Percentiles rank a stretch among this genome's conserved stretches.
Conservation (phyloP, 164 flowering plant genomes). For the Santalum album region DNA sequence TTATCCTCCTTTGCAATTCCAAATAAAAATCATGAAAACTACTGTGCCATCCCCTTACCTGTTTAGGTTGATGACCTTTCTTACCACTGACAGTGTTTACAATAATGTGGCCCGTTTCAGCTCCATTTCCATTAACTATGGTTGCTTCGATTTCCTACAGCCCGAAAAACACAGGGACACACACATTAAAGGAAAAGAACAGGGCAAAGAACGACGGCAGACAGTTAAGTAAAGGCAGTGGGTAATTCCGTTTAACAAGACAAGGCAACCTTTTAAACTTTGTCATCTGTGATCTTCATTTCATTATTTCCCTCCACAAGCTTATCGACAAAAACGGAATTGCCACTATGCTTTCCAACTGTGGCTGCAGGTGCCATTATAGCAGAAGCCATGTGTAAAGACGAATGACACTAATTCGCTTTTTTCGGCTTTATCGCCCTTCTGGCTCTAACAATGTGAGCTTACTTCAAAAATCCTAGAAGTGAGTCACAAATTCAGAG, state of each 20-base stretch:
- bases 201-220: not conserved
- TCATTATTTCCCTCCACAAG: conserved; percentile 60
- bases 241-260: not conserved
- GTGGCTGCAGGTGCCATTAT: conserved; percentile 25
- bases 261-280: conserved; percentile 30
- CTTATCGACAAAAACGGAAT: conserved; percentile 42
- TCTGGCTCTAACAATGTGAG: too few relatives aligned
- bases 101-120: conserved; percentile 70
- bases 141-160: conserved; percentile 63
- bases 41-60: too few relatives aligned
- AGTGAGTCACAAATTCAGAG: too few relatives aligned
- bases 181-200: too few relatives aligned
- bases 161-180: too few relatives aligned
- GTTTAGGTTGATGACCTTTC: conserved; percentile 73
- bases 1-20: too few relatives aligned
- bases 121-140: conserved; percentile 64
- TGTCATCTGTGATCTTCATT: conserved; percentile 67
- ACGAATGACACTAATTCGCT: not conserved
- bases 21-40: too few relatives aligned
- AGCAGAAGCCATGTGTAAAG: conserved; percentile 29
- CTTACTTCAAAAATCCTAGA: too few relatives aligned
- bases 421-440: too few relatives aligned
- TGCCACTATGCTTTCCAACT: conserved; percentile 24
- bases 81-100: conserved; percentile 72
- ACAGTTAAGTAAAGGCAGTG: not conserved